phyloP scores from a whole-genome alignment of 2,329 filamentous ascomycete species.

The Aureobasidium leucospermi region DNA sequence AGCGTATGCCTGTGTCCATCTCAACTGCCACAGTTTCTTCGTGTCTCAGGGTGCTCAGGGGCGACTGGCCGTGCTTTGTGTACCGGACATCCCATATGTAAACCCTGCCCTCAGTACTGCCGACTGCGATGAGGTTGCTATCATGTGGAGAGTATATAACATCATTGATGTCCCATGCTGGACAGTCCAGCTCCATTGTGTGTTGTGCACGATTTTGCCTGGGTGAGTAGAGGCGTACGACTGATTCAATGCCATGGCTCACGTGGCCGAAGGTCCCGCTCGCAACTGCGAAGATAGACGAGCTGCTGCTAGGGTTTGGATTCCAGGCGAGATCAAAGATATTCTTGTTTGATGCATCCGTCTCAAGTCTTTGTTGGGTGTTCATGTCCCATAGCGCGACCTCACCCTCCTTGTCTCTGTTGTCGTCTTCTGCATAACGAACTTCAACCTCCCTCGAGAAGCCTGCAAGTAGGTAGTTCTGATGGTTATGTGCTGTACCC shows the following conservation, averaged over 20 bases:
- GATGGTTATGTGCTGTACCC: conserved; percentile 34
- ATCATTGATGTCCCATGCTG: conserved; percentile 55
- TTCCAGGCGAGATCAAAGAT: conserved; percentile 56
- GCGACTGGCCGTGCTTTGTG: conserved; percentile 28
- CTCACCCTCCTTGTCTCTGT: conserved; percentile 40
- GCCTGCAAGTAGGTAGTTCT: conserved; percentile 46
- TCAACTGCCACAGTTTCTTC: conserved; percentile 43
- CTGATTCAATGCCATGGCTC: conserved; percentile 37
- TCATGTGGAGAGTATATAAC: conserved; percentile 41
- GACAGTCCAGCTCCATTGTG: conserved; percentile 46
- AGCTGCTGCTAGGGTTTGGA: conserved; percentile 30
- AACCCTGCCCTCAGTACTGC: conserved; percentile 52
- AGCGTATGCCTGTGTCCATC: conserved; percentile 51
- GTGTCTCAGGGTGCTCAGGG: conserved; percentile 46
- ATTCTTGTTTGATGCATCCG: conserved; percentile 43
- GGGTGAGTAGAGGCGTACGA: conserved; percentile 47
- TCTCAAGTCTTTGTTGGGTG: conserved; percentile 32
- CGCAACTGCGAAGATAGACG: conserved; percentile 46
- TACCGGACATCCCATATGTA: conserved; percentile 54
- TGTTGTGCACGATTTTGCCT: conserved; percentile 21
- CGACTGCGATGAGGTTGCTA: conserved; percentile 48
- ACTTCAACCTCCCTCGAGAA: conserved; percentile 37
- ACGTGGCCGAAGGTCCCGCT: conserved; percentile 34
- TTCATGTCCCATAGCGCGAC: conserved; percentile 48
- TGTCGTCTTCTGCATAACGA: conserved; percentile 17